Base-by-base conservation (phyloP, 495 filamentous ascomycete genomes). In the Margaritispora aquatica region DNA sequence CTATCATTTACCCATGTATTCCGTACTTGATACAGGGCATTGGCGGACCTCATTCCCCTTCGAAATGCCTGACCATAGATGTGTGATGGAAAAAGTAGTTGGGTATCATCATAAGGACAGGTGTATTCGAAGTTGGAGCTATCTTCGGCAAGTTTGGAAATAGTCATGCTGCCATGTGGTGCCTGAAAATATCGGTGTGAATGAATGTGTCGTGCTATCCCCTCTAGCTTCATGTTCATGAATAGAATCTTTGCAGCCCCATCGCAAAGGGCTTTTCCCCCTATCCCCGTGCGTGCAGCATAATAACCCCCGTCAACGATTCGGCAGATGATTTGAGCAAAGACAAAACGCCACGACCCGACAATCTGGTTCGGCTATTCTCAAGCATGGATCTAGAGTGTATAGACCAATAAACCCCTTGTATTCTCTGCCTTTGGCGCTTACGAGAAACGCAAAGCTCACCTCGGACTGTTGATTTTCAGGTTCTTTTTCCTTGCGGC, bases 291-390 rank as follows among this genome's bases (percentile, higher is more conserved):
- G 38, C 4, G 7, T 44, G 38, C 38, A 44, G 7, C 19, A n/a
- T 17, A n/a, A 17, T 8, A n/a, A n/a, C n/a, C n/a, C n/a, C n/a
- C n/a, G 38, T 44, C 2, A 34, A 34, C 5, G 29, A 15, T 44
- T 44, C 38, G 38, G 38, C 38, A 44, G 38, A n/a, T 44, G 38
- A 44, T 44, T 44, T 44, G 38, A 44, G 38, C 38, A 44, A 44
- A 44, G 38, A 44, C 17, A 8, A 8, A 44, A 44, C 38, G 38
- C 38, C 48, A 23, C 36, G 46, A 47, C 56, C 57, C 57, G 57
- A 60, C 57, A 60, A 48, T 41, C 26, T 60, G 56, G 57, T 59
- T 57, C 55, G 38, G 38, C 38, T 44, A 44, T 10, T 9, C 17
- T 8, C 8, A 3, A 8, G 38, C 8, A n/a, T 44, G 38, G 38